Base-by-base conservation (phyloP, 2,329 filamentous ascomycete species). In the Claviceps purpurea region DNA sequence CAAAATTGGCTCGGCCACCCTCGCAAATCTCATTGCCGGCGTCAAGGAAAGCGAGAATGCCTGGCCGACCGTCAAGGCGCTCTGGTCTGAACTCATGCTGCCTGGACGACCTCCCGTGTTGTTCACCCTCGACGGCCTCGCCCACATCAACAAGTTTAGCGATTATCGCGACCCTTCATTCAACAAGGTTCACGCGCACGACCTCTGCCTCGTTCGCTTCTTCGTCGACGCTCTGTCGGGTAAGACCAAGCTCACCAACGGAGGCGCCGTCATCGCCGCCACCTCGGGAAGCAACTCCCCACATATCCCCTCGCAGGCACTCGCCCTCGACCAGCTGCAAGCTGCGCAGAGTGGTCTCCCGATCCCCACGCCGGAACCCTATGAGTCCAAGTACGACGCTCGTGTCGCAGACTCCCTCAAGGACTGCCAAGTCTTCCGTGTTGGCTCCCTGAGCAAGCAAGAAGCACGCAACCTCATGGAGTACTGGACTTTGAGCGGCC, bases 401-500 rank as follows among this genome's bases (percentile, higher is more conserved):
- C 73, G 78, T 42, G 74, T 77, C 44, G 77, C 78, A 57, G 73
- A 73, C 22, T 70, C 69, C 1, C 68, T 84, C 50, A 67, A 73
- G 56, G 71, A 72, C 45, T 71, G 76, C 42, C 65, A 70, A 54
- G 70, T 81, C 2, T 57, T 82, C 50, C 75, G 78, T 20, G 64
- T 95, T 20, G 74, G 77, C 43, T 85, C 87, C 8, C 62, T 96
- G 58, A 84, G 73, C 60, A 87, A 84, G 68, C 70, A 76, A 2
- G 91, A 97, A 70, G 82, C 87, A 11, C 79, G 84, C 54, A 77
- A 81, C 1, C 73, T 95, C 59, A 84, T 97, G 81, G 89, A 96
- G 72, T 97, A 96, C 71, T 97, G 91, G 75, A 89, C 88, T 5
- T 81, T 80, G 39, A 94, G 88, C 66, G 93, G 91, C 13, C 74